These are phyloP conservation scores for Venturia oleaginea DNA, from an alignment of 2,329 filamentous ascomycete species.

Conservation along the genomic window DNA sequence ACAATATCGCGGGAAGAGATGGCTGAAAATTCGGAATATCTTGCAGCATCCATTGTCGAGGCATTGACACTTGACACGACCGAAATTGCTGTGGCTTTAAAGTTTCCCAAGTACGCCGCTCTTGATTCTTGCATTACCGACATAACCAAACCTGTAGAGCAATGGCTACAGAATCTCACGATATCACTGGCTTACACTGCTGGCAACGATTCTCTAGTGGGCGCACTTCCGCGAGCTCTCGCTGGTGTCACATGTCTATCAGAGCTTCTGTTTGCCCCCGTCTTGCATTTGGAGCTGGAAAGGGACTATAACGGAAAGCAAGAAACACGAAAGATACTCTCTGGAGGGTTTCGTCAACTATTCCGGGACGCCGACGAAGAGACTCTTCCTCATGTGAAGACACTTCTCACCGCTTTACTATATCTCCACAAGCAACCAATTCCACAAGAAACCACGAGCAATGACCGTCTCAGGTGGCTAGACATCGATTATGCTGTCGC, in stretches of 20 bases:
- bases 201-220: slow-evolving; percentile 57
- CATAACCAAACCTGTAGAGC: background rate
- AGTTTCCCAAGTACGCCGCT: background rate
- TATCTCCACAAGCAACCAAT: slow-evolving; percentile 78
- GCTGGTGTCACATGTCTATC: slow-evolving; percentile 59
- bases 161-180: slow-evolving; percentile 56
- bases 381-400: slow-evolving; percentile 55
- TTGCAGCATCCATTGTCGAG: slow-evolving; percentile 19
- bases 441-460: slow-evolving; percentile 67
- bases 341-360: slow-evolving; percentile 55
- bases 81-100: background rate
- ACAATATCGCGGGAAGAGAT: slow-evolving; percentile 19
- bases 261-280: slow-evolving; percentile 66
- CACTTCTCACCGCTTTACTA: slow-evolving; percentile 69
- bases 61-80: slow-evolving; percentile 6
- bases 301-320: slow-evolving; percentile 56
- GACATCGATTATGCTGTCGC: slow-evolving; percentile 67
- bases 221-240: slow-evolving; percentile 58
- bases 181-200: slow-evolving; percentile 51
- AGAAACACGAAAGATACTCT: slow-evolving; percentile 51
- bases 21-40: slow-evolving; percentile 23
- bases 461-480: slow-evolving; percentile 75
- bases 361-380: slow-evolving; percentile 41
- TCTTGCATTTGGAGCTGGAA: slow-evolving; percentile 72
- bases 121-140: background rate